Evolutionary conservation across 768 basidiomycete genomes (phyloP), one percentile per base, ranked within the genome.

Genomic region (Saitozyma podzolica): DNA sequence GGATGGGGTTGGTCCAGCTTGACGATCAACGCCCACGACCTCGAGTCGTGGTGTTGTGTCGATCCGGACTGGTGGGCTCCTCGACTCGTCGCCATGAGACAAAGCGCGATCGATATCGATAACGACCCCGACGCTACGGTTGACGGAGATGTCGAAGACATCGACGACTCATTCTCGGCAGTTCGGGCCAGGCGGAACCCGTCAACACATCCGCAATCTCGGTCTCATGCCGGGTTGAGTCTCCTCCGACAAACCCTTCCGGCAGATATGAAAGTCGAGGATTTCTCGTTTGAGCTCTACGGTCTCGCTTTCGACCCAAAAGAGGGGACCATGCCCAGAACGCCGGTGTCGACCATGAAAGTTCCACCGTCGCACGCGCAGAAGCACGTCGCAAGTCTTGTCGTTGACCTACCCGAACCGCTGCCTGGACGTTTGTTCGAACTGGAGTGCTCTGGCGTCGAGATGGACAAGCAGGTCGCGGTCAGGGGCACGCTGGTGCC

Each of bases 1-100:
- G 72, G 69, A 5, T 74, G 72, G 72, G 67, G 64, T 8, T 74
- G 72, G 72, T 57, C 62, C 4, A 56, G 59, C 1, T 52, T 74
- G 7, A 13, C 40, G 5, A 67, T 74, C 13, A n/a, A 56, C n/a
- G 67, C 59, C 0, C 63, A 67, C 17, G 50, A 51, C 14, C 61
- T 71, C 4, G 29, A 10, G 10, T 20, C 20, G 13, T 74, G 72
- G 72, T 17, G 45, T 20, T 69, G 62, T 20, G n/a, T 47, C 0
- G 72, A 71, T 50, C 52, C 55, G 0, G 62, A 61, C 19, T 64
- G 59, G 62, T 63, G 58, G 63, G 29, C 43, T 40, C 54, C 3
- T 39, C 54, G 17, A 29, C n/a, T 52, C 13, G 51, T n/a, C 48
- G 29, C 20, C 2, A 47, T 16, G n/a, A 8, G 40, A 2, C n/a